phyloP scores from a whole-genome alignment of 352 stramenopile species.

The Phytopythium litorale region DNA sequence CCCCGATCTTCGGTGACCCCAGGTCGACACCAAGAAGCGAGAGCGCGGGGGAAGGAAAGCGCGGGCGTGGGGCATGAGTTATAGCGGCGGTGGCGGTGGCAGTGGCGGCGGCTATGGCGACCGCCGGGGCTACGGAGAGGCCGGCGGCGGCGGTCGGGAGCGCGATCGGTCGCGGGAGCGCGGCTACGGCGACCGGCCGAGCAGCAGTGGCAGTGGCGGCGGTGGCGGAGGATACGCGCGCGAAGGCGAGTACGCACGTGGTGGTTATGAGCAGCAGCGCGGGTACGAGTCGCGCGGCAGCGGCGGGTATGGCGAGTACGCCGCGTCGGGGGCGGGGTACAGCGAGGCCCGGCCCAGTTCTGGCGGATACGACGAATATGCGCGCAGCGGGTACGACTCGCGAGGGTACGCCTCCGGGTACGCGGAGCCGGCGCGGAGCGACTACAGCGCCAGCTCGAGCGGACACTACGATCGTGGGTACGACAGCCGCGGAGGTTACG shows the following conservation, averaged over 20 bases:
- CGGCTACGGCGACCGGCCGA: conserved; percentile 13
- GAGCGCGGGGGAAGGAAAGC: not conserved
- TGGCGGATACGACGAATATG: conserved; percentile 16
- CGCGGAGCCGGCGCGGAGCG: conserved; percentile 14
- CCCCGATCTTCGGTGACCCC: conserved; percentile 3
- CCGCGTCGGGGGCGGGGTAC: conserved; percentile 12
- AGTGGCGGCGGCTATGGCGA: conserved; percentile 21
- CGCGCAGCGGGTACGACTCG: conserved; percentile 16
- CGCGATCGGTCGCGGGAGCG: conserved; percentile 9
- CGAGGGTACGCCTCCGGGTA: conserved; percentile 22
- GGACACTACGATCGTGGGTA: conserved; percentile 30
- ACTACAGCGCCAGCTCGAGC: conserved; percentile 1
- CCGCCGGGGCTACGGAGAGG: conserved; percentile 9
- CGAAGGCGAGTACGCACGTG: conserved; percentile 12
- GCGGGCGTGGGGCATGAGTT: conserved; percentile 37
- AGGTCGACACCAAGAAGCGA: not conserved
- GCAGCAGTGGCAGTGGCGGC: conserved; percentile 1
- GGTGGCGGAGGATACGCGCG: conserved; percentile 5
- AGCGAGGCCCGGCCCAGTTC: conserved; percentile 7
- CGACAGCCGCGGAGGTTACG: conserved; percentile 17
- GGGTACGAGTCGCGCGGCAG: conserved; percentile 25
- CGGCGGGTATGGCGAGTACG: conserved; percentile 9
- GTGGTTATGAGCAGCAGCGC: conserved; percentile 20
- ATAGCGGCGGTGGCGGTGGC: conserved; percentile 27
- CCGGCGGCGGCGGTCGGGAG: conserved; percentile 5